phyloP scores from a whole-genome alignment of 1,284 basidiomycete species.

The Coriolopsis trogii region DNA sequence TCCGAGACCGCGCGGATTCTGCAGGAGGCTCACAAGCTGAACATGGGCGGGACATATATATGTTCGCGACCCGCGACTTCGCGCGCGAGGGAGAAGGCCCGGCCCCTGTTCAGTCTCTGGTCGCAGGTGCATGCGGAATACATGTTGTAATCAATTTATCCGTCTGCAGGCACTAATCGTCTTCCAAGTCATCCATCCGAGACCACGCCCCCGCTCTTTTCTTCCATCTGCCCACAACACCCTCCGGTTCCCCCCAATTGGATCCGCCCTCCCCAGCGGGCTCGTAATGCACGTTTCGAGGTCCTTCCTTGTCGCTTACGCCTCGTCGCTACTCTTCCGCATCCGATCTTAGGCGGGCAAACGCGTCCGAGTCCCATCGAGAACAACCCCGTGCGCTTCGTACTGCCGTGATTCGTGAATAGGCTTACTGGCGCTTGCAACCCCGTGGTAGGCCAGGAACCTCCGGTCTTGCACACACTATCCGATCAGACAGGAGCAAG shows the following conservation, averaged over 20 bases:
- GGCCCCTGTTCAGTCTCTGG: neutral
- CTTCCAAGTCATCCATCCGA: no score
- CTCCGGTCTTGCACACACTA: no score
- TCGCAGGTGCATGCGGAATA: no score
- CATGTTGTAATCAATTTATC: conserved; percentile 13
- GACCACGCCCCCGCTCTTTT: no score
- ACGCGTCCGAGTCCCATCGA: neutral
- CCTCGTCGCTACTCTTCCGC: neutral
- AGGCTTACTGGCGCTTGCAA: no score
- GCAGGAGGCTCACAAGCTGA: no score
- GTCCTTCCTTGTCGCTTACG: neutral
- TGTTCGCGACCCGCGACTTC: neutral
- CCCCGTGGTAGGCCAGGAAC: no score
- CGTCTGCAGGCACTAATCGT: neutral
- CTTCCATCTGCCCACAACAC: neutral
- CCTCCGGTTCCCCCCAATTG: neutral
- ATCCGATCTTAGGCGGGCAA: no score
- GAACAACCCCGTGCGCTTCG: neutral
- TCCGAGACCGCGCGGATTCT: no score
- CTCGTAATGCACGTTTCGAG: neutral
- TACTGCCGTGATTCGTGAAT: no score
- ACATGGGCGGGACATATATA: neutral
- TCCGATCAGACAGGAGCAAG: no score
- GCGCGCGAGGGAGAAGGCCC: neutral
- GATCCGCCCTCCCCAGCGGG: neutral